Percentiles rank a stretch among this genome's conserved stretches.
Conservation (phyloP, 2,329 filamentous ascomycete species). For the Plectosphaerella cucumerina region DNA sequence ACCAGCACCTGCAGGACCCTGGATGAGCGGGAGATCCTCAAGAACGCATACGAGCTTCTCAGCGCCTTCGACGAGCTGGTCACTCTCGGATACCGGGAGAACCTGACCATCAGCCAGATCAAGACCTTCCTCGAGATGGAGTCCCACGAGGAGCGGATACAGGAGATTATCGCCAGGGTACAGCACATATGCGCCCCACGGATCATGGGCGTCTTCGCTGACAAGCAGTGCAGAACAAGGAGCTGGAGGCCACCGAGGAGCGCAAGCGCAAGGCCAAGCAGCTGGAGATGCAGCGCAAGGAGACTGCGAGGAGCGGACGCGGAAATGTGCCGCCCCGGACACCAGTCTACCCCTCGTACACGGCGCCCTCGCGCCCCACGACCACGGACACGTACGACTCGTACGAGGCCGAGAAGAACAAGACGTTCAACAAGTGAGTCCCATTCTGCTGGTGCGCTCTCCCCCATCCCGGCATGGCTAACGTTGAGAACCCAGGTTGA, state of each 20-base stretch:
- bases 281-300: constrained; percentile 97
- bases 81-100: constrained; percentile 92
- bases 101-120: constrained; percentile 93
- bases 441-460: background rate
- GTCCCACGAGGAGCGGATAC: constrained; percentile 96
- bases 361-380: constrained; percentile 68
- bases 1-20: constrained; percentile 93
- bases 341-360: constrained; percentile 86
- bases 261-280: constrained; percentile 98
- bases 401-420: constrained; percentile 98
- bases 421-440: constrained; percentile 72
- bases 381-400: constrained; percentile 82
- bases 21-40: constrained; percentile 91
- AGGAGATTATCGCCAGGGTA: constrained; percentile 93
- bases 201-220: constrained; percentile 12
- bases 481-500: constrained; percentile 1
- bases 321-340: constrained; percentile 58
- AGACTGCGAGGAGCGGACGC: constrained; percentile 75
- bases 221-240: constrained; percentile 72
- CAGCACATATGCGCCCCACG: constrained; percentile 15
- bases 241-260: constrained; percentile 95
- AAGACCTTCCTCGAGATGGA: constrained; percentile 99
- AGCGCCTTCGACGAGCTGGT: constrained; percentile 97
- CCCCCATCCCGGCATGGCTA: background rate
- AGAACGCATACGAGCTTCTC: constrained; percentile 92